Conservation (phyloP, 768 basidiomycete genomes). For the Xerocomus brunneocitrinus region DNA sequence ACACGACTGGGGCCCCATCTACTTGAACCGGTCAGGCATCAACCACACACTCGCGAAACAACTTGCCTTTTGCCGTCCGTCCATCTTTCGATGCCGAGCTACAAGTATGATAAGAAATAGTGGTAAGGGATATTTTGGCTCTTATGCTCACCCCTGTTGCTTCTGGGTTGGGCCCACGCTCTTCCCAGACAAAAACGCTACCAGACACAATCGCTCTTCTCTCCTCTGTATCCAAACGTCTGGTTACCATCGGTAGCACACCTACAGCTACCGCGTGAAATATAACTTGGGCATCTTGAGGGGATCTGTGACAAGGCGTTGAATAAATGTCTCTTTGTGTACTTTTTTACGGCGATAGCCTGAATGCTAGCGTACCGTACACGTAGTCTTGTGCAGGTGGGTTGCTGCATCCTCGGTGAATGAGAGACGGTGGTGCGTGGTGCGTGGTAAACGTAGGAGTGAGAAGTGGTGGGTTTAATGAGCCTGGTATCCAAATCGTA, state of each 20-base stretch:
- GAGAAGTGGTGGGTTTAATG: slow-evolving; percentile 27
- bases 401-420: slow-evolving; percentile 50
- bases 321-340: neutral
- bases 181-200: slow-evolving; percentile 81
- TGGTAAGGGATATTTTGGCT: slow-evolving; percentile 2
- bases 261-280: slow-evolving; percentile 65
- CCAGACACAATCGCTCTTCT: slow-evolving; percentile 66
- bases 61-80: slow-evolving; percentile 59
- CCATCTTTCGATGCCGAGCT: slow-evolving; percentile 80
- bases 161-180: slow-evolving; percentile 64
- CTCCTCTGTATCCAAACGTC: slow-evolving; percentile 74
- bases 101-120: neutral
- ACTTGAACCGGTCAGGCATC: slow-evolving; percentile 7
- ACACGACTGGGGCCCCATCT: slow-evolving; percentile 79
- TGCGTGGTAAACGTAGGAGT: slow-evolving; percentile 18
- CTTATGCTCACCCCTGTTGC: slow-evolving; percentile 52
- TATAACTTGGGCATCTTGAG: slow-evolving; percentile 65
- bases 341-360: neutral
- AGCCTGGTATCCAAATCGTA: slow-evolving; percentile 19
- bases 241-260: slow-evolving; percentile 60
- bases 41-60: neutral
- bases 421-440: slow-evolving; percentile 9
- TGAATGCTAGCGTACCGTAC: slow-evolving; percentile 33
- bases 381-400: slow-evolving; percentile 62
- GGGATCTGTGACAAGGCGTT: slow-evolving; percentile 35